Evolutionary conservation across 331 rosid genomes (phyloP), one percentile per base, ranked within the genome.

Genomic region (Rhamnella rubrinervis): DNA sequence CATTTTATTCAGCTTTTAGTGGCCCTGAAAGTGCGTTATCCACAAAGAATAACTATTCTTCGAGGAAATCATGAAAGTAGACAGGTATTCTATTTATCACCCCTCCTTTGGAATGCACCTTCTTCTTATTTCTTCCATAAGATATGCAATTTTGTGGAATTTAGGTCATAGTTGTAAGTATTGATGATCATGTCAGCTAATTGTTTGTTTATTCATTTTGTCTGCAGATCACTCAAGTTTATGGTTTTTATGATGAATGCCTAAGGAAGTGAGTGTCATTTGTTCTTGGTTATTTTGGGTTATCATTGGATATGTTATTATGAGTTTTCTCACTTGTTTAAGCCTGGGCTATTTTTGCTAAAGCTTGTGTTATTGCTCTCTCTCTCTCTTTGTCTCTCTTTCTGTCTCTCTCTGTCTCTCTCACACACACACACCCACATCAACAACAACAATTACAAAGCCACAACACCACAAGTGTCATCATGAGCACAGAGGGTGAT

Each of bases 1-100:
- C 41, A 50, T 59, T 72, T 56, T 53, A 17, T 83, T 67, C 96
- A 95, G 97, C 96, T 95, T 66, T 74, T 95, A 76, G 97, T 95
- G 76, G 90, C 97, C 73, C 87, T 91, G 75, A 95, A 91, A 83
- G 97, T 95, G 81, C 93, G 96, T 18, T 91, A 87, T 75, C 79
- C 91, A 55, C 97, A 89, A 61, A 89, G 99, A 20, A 91, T 95
- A 59, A 95, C 99, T 71, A 95, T 95, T 81, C 83, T 95, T 52
- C 84, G 96, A 77, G 99, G 97, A 81, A 95, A 95, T 83, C 99
- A 95, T 72, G 99, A 95, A 85, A 95, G 99, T 75, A 96, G 97
- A 26, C 96, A 95, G 96, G 99, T 93, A 74, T 18, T 53, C 12
- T 18, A 10, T 53, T 19, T 17, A 19, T 18, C 1, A 53, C 19